A percentile compares a stretch with the other conserved stretches of the same genome.
phyloP scores from a whole-genome alignment of 352 stramenopile genomes.

The Vaucheria bursata region DNA sequence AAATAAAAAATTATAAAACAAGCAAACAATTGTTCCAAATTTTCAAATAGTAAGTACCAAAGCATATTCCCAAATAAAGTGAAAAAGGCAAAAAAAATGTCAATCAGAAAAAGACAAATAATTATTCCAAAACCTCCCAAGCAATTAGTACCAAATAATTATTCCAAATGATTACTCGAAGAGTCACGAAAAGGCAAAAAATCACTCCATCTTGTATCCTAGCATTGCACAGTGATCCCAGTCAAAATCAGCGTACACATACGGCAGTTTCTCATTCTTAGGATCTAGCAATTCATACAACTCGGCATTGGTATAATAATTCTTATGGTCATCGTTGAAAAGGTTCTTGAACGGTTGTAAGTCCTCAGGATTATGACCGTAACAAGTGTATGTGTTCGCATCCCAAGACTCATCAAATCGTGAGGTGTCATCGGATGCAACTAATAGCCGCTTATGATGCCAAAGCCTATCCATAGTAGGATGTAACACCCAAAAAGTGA shows the following conservation, averaged over 20 bases:
- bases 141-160: too few species aligned
- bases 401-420: neutral
- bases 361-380: constrained; percentile 30
- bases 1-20: too few species aligned
- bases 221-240: constrained; percentile 38
- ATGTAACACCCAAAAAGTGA: constrained; percentile 48
- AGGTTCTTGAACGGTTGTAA: constrained; percentile 44
- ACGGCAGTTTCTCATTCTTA: constrained; percentile 22
- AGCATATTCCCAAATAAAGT: too few species aligned
- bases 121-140: too few species aligned
- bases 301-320: constrained; percentile 39
- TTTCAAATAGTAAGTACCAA: too few species aligned
- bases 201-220: constrained; percentile 5
- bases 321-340: neutral
- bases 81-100: too few species aligned
- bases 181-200: too few species aligned
- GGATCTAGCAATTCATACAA: constrained; percentile 40
- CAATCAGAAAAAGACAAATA: too few species aligned
- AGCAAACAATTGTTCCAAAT: too few species aligned
- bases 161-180: too few species aligned
- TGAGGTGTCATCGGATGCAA: constrained; percentile 15
- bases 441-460: constrained; percentile 23
- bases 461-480: constrained; percentile 40
- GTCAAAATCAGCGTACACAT: constrained; percentile 41
- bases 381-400: constrained; percentile 13